Base-by-base conservation (phyloP, 129 eudicot genomes). In the Erigeron canadensis region DNA sequence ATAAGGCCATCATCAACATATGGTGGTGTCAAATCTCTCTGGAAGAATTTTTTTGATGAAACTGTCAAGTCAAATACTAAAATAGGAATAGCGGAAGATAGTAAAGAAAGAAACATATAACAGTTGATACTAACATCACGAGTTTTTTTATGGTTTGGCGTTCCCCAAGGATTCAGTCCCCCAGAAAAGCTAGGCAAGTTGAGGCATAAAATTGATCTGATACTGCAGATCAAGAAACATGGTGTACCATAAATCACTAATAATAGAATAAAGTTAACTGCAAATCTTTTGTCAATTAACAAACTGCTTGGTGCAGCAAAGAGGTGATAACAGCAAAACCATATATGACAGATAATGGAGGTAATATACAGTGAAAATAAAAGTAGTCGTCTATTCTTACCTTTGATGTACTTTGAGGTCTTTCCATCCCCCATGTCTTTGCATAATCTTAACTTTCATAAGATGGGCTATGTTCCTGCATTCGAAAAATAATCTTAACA, bases 81-180 rank as follows among this genome's bases (percentile, higher is more conserved):
- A 23, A 38, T 4, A 8, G n/a, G 13, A 70, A 7, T 18, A 44
- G 48, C 2, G 2, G n/a, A 7, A 42, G 28, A 28, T 54, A 63
- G 34, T 13, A 15, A 41, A 46, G 10, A 34, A 22, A 59, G 38
- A 46, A 5, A 50, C 6, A 10, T 50, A 50, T 18, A 23, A 9
- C 23, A 18, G 15, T 23, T 66, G 39, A 10, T 41, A 82, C 96
- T 65, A 18, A 89, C 98, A 69, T 87, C 86, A 48, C 85, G 87
- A 19, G 61, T 28, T 69, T 87, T 93, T 28, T 71, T 71, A 38
- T 8, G 62, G 47, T 80, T 85, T 22, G 96, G 98, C 19, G 83
- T 89, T 62, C 98, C 98, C 98, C 98, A 93, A n/a, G 98, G 98
- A 81, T 93, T 87, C 50, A 92, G 82, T 59, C 98, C 98, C 67